A percentile compares a stretch with the other conserved stretches of the same genome.
These are phyloP conservation scores for Tetraselmis striata DNA, from an alignment of 139 green algal genomes.

Conservation along the genomic window DNA sequence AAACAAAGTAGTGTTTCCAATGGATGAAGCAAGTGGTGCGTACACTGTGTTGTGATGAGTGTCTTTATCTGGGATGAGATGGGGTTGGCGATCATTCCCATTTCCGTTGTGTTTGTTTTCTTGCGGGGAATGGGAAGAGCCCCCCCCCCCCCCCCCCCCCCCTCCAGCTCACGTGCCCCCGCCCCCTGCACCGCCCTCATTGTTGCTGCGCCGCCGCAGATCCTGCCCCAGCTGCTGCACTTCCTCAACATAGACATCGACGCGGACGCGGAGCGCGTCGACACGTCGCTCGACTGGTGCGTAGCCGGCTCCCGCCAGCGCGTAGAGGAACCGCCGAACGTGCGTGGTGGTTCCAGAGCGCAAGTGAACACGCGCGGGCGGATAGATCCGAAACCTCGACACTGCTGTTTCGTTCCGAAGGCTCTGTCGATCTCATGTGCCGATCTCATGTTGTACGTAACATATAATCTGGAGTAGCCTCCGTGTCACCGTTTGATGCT, in stretches of 20 bases:
- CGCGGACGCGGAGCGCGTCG: conserved; percentile 10
- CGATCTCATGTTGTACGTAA: too few species aligned
- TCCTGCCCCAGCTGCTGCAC: conserved; percentile 69
- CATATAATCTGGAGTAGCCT: too few species aligned
- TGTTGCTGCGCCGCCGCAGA: conserved; percentile 5
- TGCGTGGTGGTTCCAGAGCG: background rate
- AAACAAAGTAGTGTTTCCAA: background rate
- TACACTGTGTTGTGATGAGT: background rate
- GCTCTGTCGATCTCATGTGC: too few species aligned
- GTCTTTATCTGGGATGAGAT: background rate
- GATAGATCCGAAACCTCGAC: background rate
- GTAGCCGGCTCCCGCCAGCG: background rate
- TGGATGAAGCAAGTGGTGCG: background rate
- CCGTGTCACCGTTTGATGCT: too few species aligned
- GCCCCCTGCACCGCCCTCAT: too few species aligned
- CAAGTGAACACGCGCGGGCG: background rate
- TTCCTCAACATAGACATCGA: conserved; percentile 54
- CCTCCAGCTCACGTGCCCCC: too few species aligned
- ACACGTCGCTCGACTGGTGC: conserved; percentile 54
- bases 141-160: too few species aligned
- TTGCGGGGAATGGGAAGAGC: too few species aligned
- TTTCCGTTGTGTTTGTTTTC: too few species aligned
- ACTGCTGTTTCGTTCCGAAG: too few species aligned
- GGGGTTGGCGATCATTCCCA: too few species aligned
- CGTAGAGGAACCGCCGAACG: background rate